These are phyloP conservation scores for Monosporascus sp. DNA, from an alignment of 2,329 filamentous ascomycete genomes.

Conservation along the genomic window DNA sequence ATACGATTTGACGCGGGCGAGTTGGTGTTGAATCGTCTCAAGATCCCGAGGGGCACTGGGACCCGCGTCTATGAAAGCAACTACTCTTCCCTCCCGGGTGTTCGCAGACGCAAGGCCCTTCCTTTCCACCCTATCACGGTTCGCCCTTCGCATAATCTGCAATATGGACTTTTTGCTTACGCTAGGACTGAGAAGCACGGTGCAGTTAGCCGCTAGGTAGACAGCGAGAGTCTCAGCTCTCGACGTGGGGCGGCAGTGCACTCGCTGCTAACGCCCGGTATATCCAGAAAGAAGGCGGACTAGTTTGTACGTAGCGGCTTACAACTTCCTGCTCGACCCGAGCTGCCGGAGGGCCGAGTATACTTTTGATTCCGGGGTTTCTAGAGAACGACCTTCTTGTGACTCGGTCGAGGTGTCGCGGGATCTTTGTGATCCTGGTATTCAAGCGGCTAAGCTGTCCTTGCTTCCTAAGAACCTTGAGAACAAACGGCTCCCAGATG, in stretches of 20 bases:
- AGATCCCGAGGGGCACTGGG: conserved; percentile 10
- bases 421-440: no score
- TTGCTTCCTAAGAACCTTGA: no score
- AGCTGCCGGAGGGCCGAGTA: not conserved
- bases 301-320: not conserved
- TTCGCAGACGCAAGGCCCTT: not conserved
- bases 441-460: no score
- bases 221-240: not conserved
- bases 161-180: not conserved
- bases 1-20: conserved; percentile 32
- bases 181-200: not conserved
- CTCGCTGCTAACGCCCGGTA: not conserved
- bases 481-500: not conserved
- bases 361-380: not conserved
- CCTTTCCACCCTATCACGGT: not conserved
- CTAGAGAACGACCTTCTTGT: not conserved
- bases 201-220: not conserved
- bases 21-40: conserved; percentile 21
- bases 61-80: conserved; percentile 25
- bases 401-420: no score
- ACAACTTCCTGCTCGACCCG: not conserved
- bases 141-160: not conserved
- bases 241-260: not conserved
- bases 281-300: not conserved
- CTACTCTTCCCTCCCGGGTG: not conserved